Base-by-base conservation (phyloP, 177 flowering plant genomes). In the Telopea speciosissima region DNA sequence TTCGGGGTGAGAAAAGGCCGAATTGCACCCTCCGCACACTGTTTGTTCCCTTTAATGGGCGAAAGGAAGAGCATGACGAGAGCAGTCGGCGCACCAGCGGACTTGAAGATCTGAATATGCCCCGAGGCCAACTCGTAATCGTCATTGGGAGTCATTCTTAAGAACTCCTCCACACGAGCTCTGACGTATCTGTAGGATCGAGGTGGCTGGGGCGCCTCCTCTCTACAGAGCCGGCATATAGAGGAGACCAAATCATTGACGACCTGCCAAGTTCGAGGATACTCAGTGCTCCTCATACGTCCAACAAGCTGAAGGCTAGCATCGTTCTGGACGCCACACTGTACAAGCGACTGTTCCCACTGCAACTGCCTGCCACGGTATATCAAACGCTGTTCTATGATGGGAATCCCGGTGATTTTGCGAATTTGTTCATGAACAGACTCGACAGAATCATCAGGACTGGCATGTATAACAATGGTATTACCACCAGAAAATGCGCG, bases 331-430 rank as follows among this genome's bases (percentile, higher is more conserved):
- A 93, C 74, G 1, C 62, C 40, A 24, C 85, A 91, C 0, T 87
- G 86, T 0, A 77, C 80, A 1, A 93, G 80, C 0, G 89, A 67
- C 25, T 83, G 82, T 42, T 88, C 91, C 80, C 79, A 81, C 72
- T 85, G 86, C 0, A 93, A 83, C 81, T 93, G 96, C 70, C 76
- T 89, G 8, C 97, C 94, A 8, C 80, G 21, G 65, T 91, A 93
- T 49, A 93, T 81, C 21, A 93, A 67, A 36, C 96, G 60, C 73
- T 91, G 98, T 72, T 93, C 98, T n/a, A 62, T 70, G 2, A 81
- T 73, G 58, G 92, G 93, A 19, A 93, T 87, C 3, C 97, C 86
- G 0, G 90, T 88, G 56, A 80, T 73, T 36, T 16, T 52, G 1
- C 77, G 75, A 56, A 93, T 85, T 65, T 80, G 79, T 68, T 85